A percentile compares a stretch with the other conserved stretches of the same genome.
Conservation (phyloP, 2,329 filamentous ascomycete species). For the Pleoardoris graminearum region DNA sequence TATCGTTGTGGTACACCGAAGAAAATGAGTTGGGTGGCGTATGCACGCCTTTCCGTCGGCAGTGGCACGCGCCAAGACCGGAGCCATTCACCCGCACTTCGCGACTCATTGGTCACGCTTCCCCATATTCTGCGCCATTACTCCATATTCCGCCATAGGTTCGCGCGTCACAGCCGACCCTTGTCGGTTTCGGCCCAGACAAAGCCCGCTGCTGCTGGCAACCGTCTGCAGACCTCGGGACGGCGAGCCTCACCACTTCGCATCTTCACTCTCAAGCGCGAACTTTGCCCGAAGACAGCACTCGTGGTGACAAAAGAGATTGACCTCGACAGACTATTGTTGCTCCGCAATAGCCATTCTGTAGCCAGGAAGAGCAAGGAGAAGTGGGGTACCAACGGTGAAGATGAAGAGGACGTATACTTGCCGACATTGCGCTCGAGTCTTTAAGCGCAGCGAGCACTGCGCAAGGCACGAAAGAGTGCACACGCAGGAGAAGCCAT, state of each 20-base stretch:
- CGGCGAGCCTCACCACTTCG: constrained; percentile 5
- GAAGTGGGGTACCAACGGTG: not conserved
- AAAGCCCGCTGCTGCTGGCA: constrained; percentile 1
- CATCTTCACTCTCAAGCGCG: constrained; percentile 1
- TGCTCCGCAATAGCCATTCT: not conserved
- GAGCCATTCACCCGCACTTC: constrained; percentile 5
- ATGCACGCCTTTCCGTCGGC: constrained; percentile 3
- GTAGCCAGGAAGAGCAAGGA: not conserved
- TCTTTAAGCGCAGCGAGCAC: constrained; percentile 43
- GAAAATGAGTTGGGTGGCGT: not conserved
- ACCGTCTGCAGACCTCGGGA: not conserved
- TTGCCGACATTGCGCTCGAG: constrained; percentile 28
- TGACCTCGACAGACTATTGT: not conserved
- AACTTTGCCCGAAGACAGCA: not conserved
- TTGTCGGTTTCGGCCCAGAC: not conserved
- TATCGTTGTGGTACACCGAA: not conserved
- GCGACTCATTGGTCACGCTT: constrained; percentile 1
- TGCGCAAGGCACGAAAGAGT: constrained; percentile 42
- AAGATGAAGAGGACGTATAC: constrained; percentile 7
- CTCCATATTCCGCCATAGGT: not conserved
- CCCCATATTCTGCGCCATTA: constrained; percentile 3
- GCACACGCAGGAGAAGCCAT: constrained; percentile 41
- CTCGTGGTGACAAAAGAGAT: not conserved
- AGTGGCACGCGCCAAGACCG: constrained; percentile 1
- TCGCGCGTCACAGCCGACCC: not conserved